A percentile compares a stretch with the other conserved stretches of the same genome.
phyloP scores from a whole-genome alignment of 257 asterid genomes.

The Solanum dulcamara region DNA sequence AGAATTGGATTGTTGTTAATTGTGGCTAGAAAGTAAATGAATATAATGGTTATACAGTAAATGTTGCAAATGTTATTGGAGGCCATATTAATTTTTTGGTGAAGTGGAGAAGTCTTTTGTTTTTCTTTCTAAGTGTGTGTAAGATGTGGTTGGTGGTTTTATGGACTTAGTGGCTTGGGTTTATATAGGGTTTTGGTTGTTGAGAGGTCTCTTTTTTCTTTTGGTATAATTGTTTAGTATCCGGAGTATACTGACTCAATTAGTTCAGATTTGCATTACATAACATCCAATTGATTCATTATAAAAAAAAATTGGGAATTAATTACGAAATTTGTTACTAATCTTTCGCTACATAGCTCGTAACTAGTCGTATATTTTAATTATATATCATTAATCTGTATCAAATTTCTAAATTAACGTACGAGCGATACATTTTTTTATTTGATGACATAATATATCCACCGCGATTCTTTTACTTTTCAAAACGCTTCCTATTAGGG shows the following conservation, averaged over 20 bases:
- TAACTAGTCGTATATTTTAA: neutral
- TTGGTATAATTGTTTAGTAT: neutral
- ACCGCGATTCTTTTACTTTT: neutral
- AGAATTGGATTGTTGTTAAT: neutral
- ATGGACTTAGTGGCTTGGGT: neutral
- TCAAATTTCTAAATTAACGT: neutral
- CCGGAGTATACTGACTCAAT: neutral
- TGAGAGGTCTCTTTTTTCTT: neutral
- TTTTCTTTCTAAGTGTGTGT: neutral
- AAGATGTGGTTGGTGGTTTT: neutral
- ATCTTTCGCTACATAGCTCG: neutral
- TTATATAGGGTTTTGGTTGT: neutral
- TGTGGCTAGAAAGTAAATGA: constrained; percentile 9
- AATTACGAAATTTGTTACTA: neutral
- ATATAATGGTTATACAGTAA: neutral
- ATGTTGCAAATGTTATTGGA: neutral
- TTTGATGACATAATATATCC: neutral
- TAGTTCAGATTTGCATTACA: neutral
- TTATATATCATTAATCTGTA: neutral
- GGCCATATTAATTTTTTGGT: neutral
- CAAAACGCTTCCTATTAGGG: neutral
- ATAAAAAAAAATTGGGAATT: neutral
- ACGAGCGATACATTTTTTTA: neutral
- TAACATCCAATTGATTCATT: neutral
- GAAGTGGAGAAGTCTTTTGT: neutral